Base-by-base conservation (phyloP, 2,329 filamentous ascomycete species). In the Aspergillus pseudoviridinutans region DNA sequence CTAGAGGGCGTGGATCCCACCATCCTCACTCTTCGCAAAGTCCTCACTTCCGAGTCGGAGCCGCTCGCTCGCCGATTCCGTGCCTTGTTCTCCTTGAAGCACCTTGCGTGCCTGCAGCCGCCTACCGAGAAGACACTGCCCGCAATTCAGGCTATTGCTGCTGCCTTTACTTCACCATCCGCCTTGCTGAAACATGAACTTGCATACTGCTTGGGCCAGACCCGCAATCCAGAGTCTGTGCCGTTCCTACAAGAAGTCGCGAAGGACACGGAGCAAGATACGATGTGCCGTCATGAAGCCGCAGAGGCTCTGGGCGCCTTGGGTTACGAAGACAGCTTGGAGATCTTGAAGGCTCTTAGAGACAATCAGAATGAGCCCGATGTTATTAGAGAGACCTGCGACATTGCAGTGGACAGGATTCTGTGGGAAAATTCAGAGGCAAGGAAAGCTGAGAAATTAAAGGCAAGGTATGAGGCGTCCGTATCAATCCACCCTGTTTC, bases 61-160 rank as follows among this genome's bases (percentile, higher is more conserved):
- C 87, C 92, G 49, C 89, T 99, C 55, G 89, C 92, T 42, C 83
- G 91, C 62, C 91, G 94, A 62, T 99, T 97, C 78, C 91, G 94
- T 68, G 93, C 94, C 47, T 89, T 99, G 66, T 99, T 99, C 80
- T 97, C 93, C 20, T 87, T 99, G 59, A 99, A 99, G 80, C 90
- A 97, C 74, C 80, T 97, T 59, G 93, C 94, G 50, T 87, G 84
- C 58, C 84, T 87, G 63, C 74, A 82, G 41, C 83, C 84, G 9
- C 76, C 83, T 1, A 84, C 80, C 28, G 74, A 79, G 46, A 77
- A 85, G 63, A 83, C 82, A 0, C 78, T 86, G 7, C 85, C 87
- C 46, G 84, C 88, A 20, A 86, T 88, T 64, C 77, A 86, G 64
- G 92, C 94, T 46, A 99, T 99, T 66, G 92, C 93, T 2, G 91